Evolutionary conservation across 2,329 filamentous ascomycete species (phyloP), one percentile per base, ranked within the genome.

Genomic region (Gliomastix tumulicola): DNA sequence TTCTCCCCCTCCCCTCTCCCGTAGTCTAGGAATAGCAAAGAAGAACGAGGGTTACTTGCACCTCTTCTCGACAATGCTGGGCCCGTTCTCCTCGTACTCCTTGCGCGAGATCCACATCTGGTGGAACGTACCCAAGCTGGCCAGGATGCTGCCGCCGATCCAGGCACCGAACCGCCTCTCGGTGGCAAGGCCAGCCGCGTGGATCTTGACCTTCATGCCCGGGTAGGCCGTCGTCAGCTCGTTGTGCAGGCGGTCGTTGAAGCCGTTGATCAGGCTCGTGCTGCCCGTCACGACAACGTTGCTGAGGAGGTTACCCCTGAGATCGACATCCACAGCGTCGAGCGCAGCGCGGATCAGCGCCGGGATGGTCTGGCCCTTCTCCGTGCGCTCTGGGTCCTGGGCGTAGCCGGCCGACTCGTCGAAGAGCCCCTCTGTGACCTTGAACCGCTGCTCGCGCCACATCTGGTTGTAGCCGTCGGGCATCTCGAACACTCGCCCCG

Each of bases 81-180:
- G 69, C 3, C 92, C 92, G 59, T 95, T 89, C 69, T 98, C 94
- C 45, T 96, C 88, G 52, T 96, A 97, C 68, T 98, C 92, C 70
- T 95, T 94, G 62, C 81, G 87, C 18, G 84, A 90, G 50, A 98
- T 94, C 92, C 92, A 98, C 84, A 98, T 90, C 69, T 98, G 92
- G 66, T 98, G 92, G 65, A 98, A 98, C 12, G 89, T 95, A 9
- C 94, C 94, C 64, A 98, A 62, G 61, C 89, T 96, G 7, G 87
- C 89, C 48, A 98, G 68, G 49, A 98, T 96, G 62, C 88, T 96
- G 32, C 92, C 92, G 32, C 94, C 92, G 48, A 98, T 88, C 90
- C 92, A 98, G 34, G 86, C 82, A 17, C 87, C 89, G 60, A 94
- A 97, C 46, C 88, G 84, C 37, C 94, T 71, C 71, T 98, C 94